Evolutionary conservation across 129 eudicot genomes (phyloP).

Genomic region (Flaveria brownii): DNA sequence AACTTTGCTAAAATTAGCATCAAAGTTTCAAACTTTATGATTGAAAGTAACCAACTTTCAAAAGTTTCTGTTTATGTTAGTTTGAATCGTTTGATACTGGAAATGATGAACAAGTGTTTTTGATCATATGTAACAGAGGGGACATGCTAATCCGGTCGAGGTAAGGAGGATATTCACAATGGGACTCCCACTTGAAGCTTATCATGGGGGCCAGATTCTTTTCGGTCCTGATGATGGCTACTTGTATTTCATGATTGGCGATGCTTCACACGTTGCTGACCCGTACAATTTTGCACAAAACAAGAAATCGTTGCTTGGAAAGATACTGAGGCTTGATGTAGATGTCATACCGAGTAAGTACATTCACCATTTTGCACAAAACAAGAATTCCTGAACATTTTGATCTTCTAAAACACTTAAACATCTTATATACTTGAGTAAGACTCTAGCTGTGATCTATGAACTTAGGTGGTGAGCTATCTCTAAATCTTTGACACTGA

Average conservation of each 20-base stretch:
- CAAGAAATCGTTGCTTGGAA: slow-evolving; percentile 84
- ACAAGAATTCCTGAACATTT: neutral
- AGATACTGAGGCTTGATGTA: slow-evolving; percentile 76
- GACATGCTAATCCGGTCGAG: slow-evolving; percentile 59
- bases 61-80: neutral
- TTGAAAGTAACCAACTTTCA: neutral
- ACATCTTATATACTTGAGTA: neutral
- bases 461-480: neutral
- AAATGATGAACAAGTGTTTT: neutral
- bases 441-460: too few relatives aligned
- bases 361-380: neutral
- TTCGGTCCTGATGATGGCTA: slow-evolving; percentile 75
- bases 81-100: neutral
- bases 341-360: slow-evolving; percentile 69
- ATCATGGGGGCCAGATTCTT: slow-evolving; percentile 82
- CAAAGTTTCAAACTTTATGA: neutral
- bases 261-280: slow-evolving; percentile 61
- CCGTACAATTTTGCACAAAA: slow-evolving; percentile 82
- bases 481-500: slow-evolving; percentile 12
- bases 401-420: neutral
- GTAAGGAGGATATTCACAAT: slow-evolving; percentile 82
- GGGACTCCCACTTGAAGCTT: slow-evolving; percentile 75
- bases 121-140: slow-evolving; percentile 44
- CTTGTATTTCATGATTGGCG: slow-evolving; percentile 82
- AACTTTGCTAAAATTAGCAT: neutral